These are phyloP conservation scores for Odontarrhena argentea DNA, from an alignment of 345 rosid genomes.

Conservation along the genomic window DNA sequence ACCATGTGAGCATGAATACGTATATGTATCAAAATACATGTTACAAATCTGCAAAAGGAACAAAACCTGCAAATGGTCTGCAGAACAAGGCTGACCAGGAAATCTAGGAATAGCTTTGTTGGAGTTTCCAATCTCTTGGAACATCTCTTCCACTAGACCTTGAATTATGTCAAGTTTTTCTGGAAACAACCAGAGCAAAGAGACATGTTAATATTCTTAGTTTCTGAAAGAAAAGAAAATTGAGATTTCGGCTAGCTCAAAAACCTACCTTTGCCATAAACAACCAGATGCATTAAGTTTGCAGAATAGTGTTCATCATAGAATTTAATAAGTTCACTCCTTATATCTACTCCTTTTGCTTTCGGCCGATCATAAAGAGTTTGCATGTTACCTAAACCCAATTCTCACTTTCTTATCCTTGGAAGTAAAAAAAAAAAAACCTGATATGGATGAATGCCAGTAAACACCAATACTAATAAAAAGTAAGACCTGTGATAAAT, in stretches of 20 bases:
- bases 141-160: slow-evolving; percentile 57
- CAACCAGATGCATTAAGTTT: slow-evolving; percentile 83
- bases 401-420: slow-evolving; percentile 24
- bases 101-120: slow-evolving; percentile 47
- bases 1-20: slow-evolving; percentile 1
- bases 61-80: slow-evolving; percentile 79
- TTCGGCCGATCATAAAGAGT: slow-evolving; percentile 73
- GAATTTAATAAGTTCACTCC: slow-evolving; percentile 72
- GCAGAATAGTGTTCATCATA: slow-evolving; percentile 86
- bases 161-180: slow-evolving; percentile 75
- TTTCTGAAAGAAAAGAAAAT: neutral
- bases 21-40: slow-evolving; percentile 11
- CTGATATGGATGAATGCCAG: too few species aligned
- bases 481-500: slow-evolving; percentile 66
- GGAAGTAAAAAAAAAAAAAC: neutral
- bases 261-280: slow-evolving; percentile 76
- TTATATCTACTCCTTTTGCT: slow-evolving; percentile 73
- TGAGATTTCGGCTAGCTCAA: slow-evolving; percentile 3
- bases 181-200: slow-evolving; percentile 46
- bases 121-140: slow-evolving; percentile 64
- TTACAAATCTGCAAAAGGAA: slow-evolving; percentile 13
- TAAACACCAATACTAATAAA: neutral
- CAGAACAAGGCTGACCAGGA: slow-evolving; percentile 77
- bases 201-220: neutral
- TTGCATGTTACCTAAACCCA: slow-evolving; percentile 68